phyloP scores from a whole-genome alignment of 805 yeast species.

The Candida tibetensis region DNA sequence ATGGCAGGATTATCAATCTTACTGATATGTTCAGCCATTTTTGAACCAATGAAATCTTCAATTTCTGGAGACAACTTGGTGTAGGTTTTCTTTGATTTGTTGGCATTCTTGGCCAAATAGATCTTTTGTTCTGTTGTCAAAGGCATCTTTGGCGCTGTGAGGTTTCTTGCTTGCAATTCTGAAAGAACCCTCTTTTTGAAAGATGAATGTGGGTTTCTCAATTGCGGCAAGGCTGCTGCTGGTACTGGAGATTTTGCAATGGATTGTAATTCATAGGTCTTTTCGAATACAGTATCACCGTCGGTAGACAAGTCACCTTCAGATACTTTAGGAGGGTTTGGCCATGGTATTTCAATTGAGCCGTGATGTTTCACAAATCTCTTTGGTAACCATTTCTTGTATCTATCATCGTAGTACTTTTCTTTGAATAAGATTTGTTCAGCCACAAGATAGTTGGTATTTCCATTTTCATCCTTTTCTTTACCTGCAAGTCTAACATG shows the following conservation, averaged over 20 bases:
- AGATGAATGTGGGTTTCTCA: slow-evolving; percentile 76
- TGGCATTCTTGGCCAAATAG: slow-evolving; percentile 48
- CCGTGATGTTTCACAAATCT: slow-evolving; percentile 72
- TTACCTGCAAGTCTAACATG: slow-evolving; percentile 78
- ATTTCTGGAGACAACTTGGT: slow-evolving; percentile 49
- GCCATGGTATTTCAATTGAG: slow-evolving; percentile 83
- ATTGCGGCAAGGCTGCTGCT: slow-evolving; percentile 54
- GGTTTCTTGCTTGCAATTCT: slow-evolving; percentile 57
- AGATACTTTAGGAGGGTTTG: slow-evolving; percentile 58
- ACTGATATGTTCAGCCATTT: slow-evolving; percentile 40
- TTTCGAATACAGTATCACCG: slow-evolving; percentile 57
- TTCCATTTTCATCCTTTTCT: slow-evolving; percentile 63
- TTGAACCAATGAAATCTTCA: slow-evolving; percentile 52
- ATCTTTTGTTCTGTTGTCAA: slow-evolving; percentile 60
- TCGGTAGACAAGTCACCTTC: slow-evolving; percentile 61
- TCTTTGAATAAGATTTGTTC: slow-evolving; percentile 68
- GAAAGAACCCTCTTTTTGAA: slow-evolving; percentile 55
- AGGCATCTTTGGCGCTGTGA: slow-evolving; percentile 78
- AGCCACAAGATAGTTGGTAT: slow-evolving; percentile 70
- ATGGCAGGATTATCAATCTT: slow-evolving; percentile 34
- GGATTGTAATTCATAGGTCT: slow-evolving; percentile 71
- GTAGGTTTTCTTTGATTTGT: slow-evolving; percentile 32
- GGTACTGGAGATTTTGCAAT: slow-evolving; percentile 71
- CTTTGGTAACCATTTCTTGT: slow-evolving; percentile 70
- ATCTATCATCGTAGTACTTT: slow-evolving; percentile 68